A percentile compares a stretch with the other conserved stretches of the same genome.
Conservation (phyloP, 169 alveolate genomes). For the Eimeria nieschulzi region DNA sequence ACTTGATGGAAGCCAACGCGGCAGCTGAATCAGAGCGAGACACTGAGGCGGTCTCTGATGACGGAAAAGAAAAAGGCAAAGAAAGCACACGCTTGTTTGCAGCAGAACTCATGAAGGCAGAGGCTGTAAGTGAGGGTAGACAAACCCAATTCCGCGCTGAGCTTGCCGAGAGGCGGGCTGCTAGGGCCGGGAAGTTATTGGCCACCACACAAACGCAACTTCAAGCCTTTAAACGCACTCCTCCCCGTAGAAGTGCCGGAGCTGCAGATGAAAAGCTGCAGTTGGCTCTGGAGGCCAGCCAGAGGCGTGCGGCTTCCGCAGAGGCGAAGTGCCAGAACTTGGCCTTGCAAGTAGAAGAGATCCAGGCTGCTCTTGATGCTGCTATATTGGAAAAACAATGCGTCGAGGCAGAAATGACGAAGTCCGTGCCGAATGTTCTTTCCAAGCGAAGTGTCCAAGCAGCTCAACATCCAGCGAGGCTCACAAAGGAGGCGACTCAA, state of each 20-base stretch:
- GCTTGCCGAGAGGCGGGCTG: constrained; percentile 57
- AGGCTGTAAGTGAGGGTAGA: constrained; percentile 49
- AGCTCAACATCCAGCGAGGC: constrained; percentile 13
- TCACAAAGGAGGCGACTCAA: constrained; percentile 18
- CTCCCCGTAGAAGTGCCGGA: not conserved
- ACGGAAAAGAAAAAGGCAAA: constrained; percentile 2
- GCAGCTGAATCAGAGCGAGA: constrained; percentile 54
- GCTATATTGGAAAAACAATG: constrained; percentile 6
- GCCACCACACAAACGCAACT: constrained; percentile 15
- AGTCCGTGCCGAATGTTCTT: constrained; percentile 4
- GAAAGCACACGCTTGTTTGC: not conserved
- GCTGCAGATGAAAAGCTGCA: constrained; percentile 1
- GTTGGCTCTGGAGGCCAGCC: constrained; percentile 20
- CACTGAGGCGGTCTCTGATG: constrained; percentile 30
- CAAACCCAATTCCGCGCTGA: constrained; percentile 36
- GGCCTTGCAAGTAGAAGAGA: not conserved
- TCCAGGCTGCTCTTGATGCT: constrained; percentile 6
- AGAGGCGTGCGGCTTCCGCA: constrained; percentile 26
- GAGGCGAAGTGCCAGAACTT: constrained; percentile 21
- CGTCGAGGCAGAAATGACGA: constrained; percentile 16
- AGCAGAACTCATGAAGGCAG: constrained; percentile 54
- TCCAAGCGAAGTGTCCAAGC: constrained; percentile 20
- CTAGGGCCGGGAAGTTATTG: constrained; percentile 13
- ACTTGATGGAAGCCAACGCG: constrained; percentile 29
- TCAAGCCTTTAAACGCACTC: not conserved